Evolutionary conservation across 148 eudicot genomes (phyloP), one percentile per base, ranked within the genome.

Genomic region (Agrostemma githago): DNA sequence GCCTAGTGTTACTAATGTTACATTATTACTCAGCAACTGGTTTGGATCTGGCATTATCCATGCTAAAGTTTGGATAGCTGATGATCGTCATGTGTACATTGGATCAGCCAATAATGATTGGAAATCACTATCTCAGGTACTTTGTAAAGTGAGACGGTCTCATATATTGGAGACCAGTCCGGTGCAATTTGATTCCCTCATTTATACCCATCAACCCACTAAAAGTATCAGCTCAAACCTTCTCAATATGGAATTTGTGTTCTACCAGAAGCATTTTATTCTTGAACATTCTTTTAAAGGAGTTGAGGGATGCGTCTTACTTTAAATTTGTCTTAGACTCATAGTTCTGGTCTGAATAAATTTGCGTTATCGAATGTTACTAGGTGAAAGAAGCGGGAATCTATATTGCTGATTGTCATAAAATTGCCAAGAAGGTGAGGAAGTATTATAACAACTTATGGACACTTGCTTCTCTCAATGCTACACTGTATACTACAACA

Each of bases 71-170:
- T 93, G 94, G 98, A 89, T 90, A 77, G 85, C 98, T 63, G 92
- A 93, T 77, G 54, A 66, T 12, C 82, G 68, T 75, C 83, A 93
- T 78, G 83, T 88, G 54, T 90, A 93, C 80, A 90, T 93, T 72
- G 98, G 98, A 59, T 93, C 98, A 67, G 98, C 98, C 42, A 93
- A 93, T 77, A 90, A 93, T 83, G 96, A 93, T 73, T 89, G 96
- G 96, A 93, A 93, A 85, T 87, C 98, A 79, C 94, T 93, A 72
- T 89, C 98, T 69, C 96, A 93, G 94, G 98, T 93, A 71, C 56
- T 51, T 4, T 11, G 3, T 11, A 8, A 51, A 51, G 56, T 51
- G 56, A 51, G 14, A 11, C 8, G 56, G 14, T 51, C 56, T 51
- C 15, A 12, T 51, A 51, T 26, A 26, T 26, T 26, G 34, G 34